Evolutionary conservation across 495 filamentous ascomycete genomes (phyloP), one percentile per base, ranked within the genome.

Genomic region (Penicillium fimorum): DNA sequence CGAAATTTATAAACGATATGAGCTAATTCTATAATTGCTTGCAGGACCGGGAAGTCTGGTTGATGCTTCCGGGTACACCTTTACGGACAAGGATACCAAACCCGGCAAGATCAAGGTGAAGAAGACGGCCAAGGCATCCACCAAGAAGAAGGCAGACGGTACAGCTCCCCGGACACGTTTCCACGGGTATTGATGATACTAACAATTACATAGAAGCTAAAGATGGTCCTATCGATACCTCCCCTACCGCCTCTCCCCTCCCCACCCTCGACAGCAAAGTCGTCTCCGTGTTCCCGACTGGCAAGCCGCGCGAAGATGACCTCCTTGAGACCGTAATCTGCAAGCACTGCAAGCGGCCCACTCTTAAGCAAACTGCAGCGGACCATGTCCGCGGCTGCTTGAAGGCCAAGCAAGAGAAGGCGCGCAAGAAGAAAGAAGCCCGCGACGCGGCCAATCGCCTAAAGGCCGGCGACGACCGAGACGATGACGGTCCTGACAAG

Each of bases 311-410:
- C 43, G 70, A 75, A 46, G 84, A 90, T 47, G 87, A 90, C 57
- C 58, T 73, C 15, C 79, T 84, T 6, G 86, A 90, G 33, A 76
- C 84, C 8, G 78, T 85, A n/a, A 79, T 87, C 29, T 95, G 90
- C 77, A 92, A 89, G 64, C 84, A 87, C 49, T 95, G 90, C 77
- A 92, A 89, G 72, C 88, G 90, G 56, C 84, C 82, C 4, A 71
- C 91, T 15, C 73, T 88, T 33, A 84, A 83, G 57, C 75, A 77
- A 6, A 80, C 77, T 5, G 82, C 82, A 4, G 79, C 77, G 29
- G 81, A 82, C 0, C 90, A 95, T 66, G 82, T 89, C 50, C 80
- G 81, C 18, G 76, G 79, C 11, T 95, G 90, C 55, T 69, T 90
- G 56, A 84, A 82, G 54, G 83, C 83, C n/a, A 93, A 92, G 70